Evolutionary conservation across 2,329 filamentous ascomycete species (phyloP), one percentile per base, ranked within the genome.

Genomic region (Pseudogymnoascus sp.): DNA sequence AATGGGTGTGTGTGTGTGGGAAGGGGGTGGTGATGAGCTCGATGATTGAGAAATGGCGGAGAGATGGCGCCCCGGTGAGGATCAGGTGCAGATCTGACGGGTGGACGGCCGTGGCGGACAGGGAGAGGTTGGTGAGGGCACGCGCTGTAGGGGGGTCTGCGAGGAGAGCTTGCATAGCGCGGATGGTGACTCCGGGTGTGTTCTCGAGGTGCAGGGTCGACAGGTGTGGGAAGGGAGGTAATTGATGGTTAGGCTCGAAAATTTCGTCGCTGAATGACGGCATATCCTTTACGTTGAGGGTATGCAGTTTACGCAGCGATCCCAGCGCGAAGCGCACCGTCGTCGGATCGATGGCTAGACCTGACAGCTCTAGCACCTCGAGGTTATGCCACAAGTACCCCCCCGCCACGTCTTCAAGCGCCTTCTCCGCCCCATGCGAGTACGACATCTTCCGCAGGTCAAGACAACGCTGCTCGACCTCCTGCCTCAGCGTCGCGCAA

Each of bases 401-500:
- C 64, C 82, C 81, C 6, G 85, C 82, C 41, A 97, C 79, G 62
- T 83, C 79, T 69, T 91, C 85, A 63, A 98, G 82, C 70, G 88
- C 89, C 63, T 84, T 84, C 77, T 97, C 93, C 1, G 90, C 84
- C 11, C 93, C 93, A 56, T 81, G 79, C 62, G 85, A 82, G 76
- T 96, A 98, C 62, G 85, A 88, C 91, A 96, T 97, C 77, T 95
- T 95, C 67, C 91, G 85, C 62, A 98, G 81, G 72, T 93, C 86
- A 10, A 89, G 86, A 73, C 93, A 97, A 60, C 90, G 83, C 22
- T 86, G 88, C 77, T 96, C 89, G 24, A 97, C 80, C 75, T 96
- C 93, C 69, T 95, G 85, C 66, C 91, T 87, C 68, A 98, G 79
- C 0, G 89, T 86, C 62, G 88, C 78, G 70, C 89, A 96, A 31